Evolutionary conservation across 352 stramenopile genomes (phyloP), one percentile per base, ranked within the genome.

Genomic region (Globisporangium cylindrosporum): DNA sequence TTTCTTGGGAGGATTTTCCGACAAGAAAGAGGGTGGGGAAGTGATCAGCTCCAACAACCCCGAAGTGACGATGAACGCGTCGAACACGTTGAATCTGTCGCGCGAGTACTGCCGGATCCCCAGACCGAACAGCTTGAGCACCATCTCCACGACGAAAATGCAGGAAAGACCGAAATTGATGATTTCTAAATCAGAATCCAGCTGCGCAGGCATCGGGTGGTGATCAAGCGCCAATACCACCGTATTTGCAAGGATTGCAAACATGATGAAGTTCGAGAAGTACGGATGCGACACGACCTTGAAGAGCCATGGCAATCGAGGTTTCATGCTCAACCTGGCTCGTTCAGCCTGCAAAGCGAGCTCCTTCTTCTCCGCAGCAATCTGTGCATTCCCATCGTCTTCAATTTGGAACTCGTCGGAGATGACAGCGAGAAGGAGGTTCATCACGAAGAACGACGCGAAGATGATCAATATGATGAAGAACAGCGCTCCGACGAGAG

Each of bases 361-460:
- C n/a, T 73, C 66, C 49, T 74, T 76, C 36, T 84, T 82, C 7
- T 87, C 73, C 2, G 73, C 62, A 1, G 67, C 59, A 2, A 69
- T 74, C 7, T 59, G 65, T 4, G 70, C 72, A 34, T 56, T 68
- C 0, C 61, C 70, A 8, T 71, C 76, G 49, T 91, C 82, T 38
- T 93, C 86, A 14, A 93, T 74, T 34, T 89, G 90, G 63, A 97
- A 98, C 41, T 96, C 87, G 22, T 97, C 87, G 20, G 86, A 95
- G 72, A 98, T 94, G 59, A 98, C 94, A 9, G 93, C 93, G 20
- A 98, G 81, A 8, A 89, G 91, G 27, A 98, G 73, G 67, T 98
- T 97, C 73, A 98, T 92, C n/a, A 98, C 78, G 68, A 98, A 98
- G 65, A 97, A 98, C 0, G 88, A 92, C 22, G 89, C 95, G 41